Percentiles rank a stretch among this genome's conserved stretches.
These are phyloP conservation scores for Brasilioporus rufonigricans DNA, from an alignment of 768 basidiomycete species.

Conservation along the genomic window DNA sequence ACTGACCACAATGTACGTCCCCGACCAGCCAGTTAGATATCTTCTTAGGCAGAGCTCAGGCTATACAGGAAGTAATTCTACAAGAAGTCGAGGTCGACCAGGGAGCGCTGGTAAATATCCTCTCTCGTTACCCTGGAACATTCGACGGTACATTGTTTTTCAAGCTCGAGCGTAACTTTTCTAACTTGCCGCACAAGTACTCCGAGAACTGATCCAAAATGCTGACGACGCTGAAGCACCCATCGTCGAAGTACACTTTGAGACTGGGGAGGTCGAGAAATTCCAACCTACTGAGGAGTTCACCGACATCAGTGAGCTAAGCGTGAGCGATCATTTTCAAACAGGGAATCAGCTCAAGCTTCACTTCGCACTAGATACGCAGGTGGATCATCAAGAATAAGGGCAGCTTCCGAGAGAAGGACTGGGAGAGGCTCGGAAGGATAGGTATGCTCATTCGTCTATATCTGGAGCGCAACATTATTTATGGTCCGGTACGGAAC, in stretches of 20 bases:
- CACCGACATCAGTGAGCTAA: not conserved
- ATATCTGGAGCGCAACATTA: not conserved
- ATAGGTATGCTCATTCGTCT: slow-evolving; percentile 7
- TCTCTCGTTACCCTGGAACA: slow-evolving; percentile 16
- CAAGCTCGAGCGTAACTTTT: not conserved
- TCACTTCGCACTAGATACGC: slow-evolving; percentile 1
- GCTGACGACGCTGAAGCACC: slow-evolving; percentile 48
- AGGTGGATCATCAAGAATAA: slow-evolving; percentile 17
- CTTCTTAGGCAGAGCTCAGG: no score
- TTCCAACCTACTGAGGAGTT: not conserved
- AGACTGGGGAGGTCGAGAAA: slow-evolving; percentile 19
- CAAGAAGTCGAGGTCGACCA: slow-evolving; percentile 19
- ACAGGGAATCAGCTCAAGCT: not conserved
- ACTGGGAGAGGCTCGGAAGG: slow-evolving; percentile 15
- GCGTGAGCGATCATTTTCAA: not conserved
- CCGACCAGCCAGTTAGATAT: no score
- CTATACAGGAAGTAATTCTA: not conserved
- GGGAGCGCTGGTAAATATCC: slow-evolving; percentile 13
- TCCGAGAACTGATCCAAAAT: slow-evolving; percentile 56
- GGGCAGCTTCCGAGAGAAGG: slow-evolving; percentile 1
- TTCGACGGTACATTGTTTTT: slow-evolving; percentile 5
- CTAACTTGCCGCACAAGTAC: slow-evolving; percentile 29
- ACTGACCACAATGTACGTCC: not conserved
- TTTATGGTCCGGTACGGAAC: not conserved
- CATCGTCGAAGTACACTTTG: slow-evolving; percentile 37